phyloP scores from a whole-genome alignment of 164 flowering plant genomes.

The Nymphaea colorata region DNA sequence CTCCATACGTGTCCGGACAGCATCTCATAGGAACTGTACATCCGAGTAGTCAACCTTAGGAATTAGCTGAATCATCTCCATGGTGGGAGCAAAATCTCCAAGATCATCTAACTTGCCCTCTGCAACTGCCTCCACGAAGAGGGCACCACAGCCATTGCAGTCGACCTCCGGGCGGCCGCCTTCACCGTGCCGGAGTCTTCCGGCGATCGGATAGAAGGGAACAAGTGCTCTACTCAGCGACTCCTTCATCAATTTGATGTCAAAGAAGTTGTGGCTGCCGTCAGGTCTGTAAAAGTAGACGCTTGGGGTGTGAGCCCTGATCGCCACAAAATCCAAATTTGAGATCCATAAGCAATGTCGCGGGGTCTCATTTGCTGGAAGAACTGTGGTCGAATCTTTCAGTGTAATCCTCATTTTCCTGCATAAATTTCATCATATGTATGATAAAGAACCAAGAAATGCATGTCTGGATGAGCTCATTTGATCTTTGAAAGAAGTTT shows the following conservation, averaged over 20 bases:
- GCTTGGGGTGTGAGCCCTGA: not conserved
- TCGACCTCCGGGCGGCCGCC: conserved; percentile 9
- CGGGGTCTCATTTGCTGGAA: conserved; percentile 2
- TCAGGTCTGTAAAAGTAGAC: conserved; percentile 6
- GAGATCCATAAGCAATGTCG: conserved; percentile 1
- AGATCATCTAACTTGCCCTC: conserved; percentile 30
- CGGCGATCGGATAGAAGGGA: conserved; percentile 10
- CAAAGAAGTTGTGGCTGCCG: conserved; percentile 6
- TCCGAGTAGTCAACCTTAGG: conserved; percentile 35
- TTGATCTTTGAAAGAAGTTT: too few relatives aligned
- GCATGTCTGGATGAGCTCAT: too few relatives aligned
- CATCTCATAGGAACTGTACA: conserved; percentile 26
- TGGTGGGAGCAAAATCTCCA: conserved; percentile 44
- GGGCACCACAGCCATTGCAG: conserved; percentile 7
- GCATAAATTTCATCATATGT: not conserved
- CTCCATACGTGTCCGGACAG: conserved; percentile 26
- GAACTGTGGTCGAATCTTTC: conserved; percentile 4
- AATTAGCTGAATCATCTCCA: conserved; percentile 32
- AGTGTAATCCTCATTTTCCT: not conserved
- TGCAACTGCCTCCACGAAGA: conserved; percentile 40
- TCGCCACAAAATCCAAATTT: conserved; percentile 5
- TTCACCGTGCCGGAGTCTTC: conserved; percentile 1
- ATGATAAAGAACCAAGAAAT: too few relatives aligned
- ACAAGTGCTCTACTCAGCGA: conserved; percentile 9
- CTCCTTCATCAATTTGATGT: conserved; percentile 1